Percentiles rank a stretch among this genome's conserved stretches.
Evolutionary conservation across 805 yeast genomes (phyloP).

Genomic region (Sugiyamaella valdiviana): DNA sequence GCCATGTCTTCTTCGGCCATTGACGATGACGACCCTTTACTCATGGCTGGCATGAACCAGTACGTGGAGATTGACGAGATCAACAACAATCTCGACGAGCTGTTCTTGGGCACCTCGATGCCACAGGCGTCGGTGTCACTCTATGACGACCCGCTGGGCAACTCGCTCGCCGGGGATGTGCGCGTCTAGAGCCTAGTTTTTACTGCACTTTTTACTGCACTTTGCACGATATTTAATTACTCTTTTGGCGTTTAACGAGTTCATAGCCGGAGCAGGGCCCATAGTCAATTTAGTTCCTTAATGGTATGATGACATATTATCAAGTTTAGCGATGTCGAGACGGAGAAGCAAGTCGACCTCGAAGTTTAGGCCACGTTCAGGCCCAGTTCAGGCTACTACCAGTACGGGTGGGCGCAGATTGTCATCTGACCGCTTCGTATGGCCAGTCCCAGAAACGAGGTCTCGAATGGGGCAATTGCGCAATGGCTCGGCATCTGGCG

Average conservation of each 20-base stretch:
- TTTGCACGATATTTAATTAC: not conserved
- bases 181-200: not conserved
- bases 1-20: not conserved
- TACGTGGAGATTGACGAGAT: slow-evolving; percentile 11
- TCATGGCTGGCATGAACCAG: not conserved
- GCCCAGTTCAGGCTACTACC: no score
- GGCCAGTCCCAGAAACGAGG: no score
- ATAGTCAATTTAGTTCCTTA: no score
- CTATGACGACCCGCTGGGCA: not conserved
- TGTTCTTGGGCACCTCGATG: slow-evolving; percentile 4
- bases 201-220: not conserved
- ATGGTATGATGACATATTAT: no score
- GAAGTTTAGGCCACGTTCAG: no score
- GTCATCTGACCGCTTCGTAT: no score
- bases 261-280: no score
- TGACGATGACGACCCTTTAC: slow-evolving; percentile 2
- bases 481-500: no score
- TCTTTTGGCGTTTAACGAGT: not conserved
- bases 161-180: not conserved
- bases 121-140: not conserved
- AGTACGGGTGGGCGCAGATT: no score
- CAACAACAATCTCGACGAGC: slow-evolving; percentile 9
- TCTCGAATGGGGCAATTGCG: no score
- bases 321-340: no score
- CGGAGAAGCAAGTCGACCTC: no score